Percentiles rank a stretch among this genome's conserved stretches.
phyloP scores from a whole-genome alignment of 2,329 filamentous ascomycete genomes.

The Tolypocladium cylindrosporum region DNA sequence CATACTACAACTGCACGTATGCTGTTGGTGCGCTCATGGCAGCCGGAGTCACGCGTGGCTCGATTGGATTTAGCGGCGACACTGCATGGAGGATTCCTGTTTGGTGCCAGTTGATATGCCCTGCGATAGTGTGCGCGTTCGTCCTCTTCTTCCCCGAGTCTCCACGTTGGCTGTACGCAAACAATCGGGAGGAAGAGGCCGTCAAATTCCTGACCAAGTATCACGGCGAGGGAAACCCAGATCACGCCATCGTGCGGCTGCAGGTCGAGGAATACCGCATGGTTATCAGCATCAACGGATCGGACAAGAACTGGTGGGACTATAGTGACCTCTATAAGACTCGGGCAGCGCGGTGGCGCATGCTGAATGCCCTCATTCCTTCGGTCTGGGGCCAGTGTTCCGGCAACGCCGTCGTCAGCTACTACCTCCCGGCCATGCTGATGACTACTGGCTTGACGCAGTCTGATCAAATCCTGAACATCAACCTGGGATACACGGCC shows the following conservation, averaged over 20 bases:
- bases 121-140: slow-evolving; percentile 20
- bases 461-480: slow-evolving; percentile 20
- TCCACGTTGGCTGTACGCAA: slow-evolving; percentile 29
- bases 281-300: slow-evolving; percentile 19
- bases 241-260: slow-evolving; percentile 27
- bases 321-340: slow-evolving; percentile 27
- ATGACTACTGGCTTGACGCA: slow-evolving; percentile 26
- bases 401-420: slow-evolving; percentile 18
- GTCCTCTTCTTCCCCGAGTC: slow-evolving; percentile 24
- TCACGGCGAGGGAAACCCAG: slow-evolving; percentile 27
- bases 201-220: slow-evolving; percentile 22
- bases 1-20: slow-evolving; percentile 40
- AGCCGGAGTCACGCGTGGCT: slow-evolving; percentile 32
- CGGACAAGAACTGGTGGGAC: slow-evolving; percentile 30
- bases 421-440: slow-evolving; percentile 31
- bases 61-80: slow-evolving; percentile 18
- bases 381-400: slow-evolving; percentile 30
- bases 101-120: slow-evolving; percentile 29
- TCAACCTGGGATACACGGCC: slow-evolving; percentile 26
- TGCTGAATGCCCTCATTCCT: slow-evolving; percentile 23
- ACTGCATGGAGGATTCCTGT: slow-evolving; percentile 29
- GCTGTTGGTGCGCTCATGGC: slow-evolving; percentile 37
- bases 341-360: slow-evolving; percentile 20
- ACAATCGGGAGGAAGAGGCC: slow-evolving; percentile 25
- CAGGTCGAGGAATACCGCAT: slow-evolving; percentile 25